Evolutionary conservation across 345 rosid species (phyloP).

Genomic region (Raphanus raphanistrum): DNA sequence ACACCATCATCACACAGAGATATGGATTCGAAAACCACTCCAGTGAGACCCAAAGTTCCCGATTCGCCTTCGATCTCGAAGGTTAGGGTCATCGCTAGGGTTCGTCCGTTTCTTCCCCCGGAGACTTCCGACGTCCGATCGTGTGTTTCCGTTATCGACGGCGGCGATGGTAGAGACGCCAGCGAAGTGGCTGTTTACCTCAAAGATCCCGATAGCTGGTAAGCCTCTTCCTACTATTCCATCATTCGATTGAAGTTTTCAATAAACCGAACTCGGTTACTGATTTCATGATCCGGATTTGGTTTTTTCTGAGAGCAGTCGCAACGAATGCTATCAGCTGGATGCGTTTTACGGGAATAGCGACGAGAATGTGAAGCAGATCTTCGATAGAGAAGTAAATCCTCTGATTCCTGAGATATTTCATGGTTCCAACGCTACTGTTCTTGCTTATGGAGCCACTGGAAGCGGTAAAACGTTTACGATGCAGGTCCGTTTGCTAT

Average conservation of each 20-base stretch:
- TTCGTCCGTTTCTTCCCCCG: slow-evolving; percentile 69
- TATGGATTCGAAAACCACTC: slow-evolving; percentile 21
- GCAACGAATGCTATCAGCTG: slow-evolving; percentile 70
- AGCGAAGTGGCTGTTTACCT: slow-evolving; percentile 66
- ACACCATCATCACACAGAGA: background rate
- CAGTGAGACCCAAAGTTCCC: slow-evolving; percentile 28
- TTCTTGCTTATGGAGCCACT: slow-evolving; percentile 90
- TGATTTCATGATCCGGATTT: slow-evolving; percentile 3
- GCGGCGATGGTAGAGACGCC: slow-evolving; percentile 28
- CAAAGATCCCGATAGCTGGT: slow-evolving; percentile 75
- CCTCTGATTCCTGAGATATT: slow-evolving; percentile 66
- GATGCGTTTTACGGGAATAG: slow-evolving; percentile 74
- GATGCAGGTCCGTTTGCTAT: slow-evolving; percentile 65
- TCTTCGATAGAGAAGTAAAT: slow-evolving; percentile 68
- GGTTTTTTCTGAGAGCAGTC: slow-evolving; percentile 42
- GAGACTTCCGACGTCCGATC: slow-evolving; percentile 46
- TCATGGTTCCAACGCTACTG: slow-evolving; percentile 71
- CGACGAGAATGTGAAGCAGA: slow-evolving; percentile 34
- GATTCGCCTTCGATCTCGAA: slow-evolving; percentile 41
- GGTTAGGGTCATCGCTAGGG: slow-evolving; percentile 63
- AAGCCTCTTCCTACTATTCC: background rate
- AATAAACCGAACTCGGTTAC: background rate
- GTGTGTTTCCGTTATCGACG: slow-evolving; percentile 53
- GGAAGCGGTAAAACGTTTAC: slow-evolving; percentile 95
- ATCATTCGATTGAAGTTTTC: background rate